phyloP scores from a whole-genome alignment of 495 filamentous ascomycete species.

The Trichocladium antarcticum region DNA sequence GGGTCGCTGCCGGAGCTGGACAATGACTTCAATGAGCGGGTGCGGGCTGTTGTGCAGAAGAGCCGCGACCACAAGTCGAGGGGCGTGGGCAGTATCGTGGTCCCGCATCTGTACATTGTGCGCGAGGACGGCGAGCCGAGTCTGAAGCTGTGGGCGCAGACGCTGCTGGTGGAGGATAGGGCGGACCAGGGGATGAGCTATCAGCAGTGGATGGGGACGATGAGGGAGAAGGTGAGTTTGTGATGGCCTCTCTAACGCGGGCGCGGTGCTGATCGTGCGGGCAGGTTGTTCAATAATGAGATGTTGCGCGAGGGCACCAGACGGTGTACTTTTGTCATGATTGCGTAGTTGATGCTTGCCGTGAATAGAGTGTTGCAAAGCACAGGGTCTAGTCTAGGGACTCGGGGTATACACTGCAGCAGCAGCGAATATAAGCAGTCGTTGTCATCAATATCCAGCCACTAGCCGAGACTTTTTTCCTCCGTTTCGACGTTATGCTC shows the following conservation, averaged over 20 bases:
- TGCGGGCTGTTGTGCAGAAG: conserved; percentile 84
- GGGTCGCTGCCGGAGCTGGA: conserved; percentile 72
- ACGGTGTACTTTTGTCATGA: not conserved
- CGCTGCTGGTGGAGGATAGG: conserved; percentile 87
- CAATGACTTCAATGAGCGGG: conserved; percentile 90
- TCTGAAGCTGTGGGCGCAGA: conserved; percentile 92
- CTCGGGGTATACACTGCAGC: no score
- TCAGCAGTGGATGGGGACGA: conserved; percentile 79
- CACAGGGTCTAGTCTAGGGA: not conserved
- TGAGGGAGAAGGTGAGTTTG: conserved; percentile 91
- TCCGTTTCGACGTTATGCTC: no score
- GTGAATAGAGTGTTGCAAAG: conserved; percentile 6
- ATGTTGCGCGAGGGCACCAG: not conserved
- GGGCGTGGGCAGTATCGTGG: conserved; percentile 79
- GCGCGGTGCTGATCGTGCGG: conserved; percentile 1
- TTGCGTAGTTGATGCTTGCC: not conserved
- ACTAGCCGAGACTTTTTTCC: no score
- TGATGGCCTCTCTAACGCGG: not conserved
- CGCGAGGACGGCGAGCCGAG: conserved; percentile 93
- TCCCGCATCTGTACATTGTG: conserved; percentile 87
- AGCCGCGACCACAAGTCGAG: conserved; percentile 73
- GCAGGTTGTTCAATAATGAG: conserved; percentile 15
- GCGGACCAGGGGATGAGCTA: conserved; percentile 88
- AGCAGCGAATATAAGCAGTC: no score
- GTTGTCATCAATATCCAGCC: no score